These are phyloP conservation scores for Cotoneaster glaucophyllus DNA, from an alignment of 306 rosid species.

Conservation along the genomic window DNA sequence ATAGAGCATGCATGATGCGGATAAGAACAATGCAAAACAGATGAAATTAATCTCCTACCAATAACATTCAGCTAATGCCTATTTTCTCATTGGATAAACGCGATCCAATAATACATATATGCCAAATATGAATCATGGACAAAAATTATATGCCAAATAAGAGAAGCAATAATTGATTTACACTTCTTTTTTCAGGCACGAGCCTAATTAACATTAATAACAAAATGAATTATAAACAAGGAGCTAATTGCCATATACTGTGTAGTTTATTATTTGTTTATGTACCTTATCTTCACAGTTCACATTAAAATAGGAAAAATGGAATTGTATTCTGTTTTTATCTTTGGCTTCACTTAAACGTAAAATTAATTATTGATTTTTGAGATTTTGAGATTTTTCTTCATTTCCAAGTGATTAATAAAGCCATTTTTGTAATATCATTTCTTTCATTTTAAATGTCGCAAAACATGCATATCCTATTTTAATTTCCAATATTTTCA, in stretches of 20 bases:
- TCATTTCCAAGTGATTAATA: neutral
- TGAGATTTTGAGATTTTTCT: neutral
- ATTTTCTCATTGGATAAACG: neutral
- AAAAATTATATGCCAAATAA: neutral
- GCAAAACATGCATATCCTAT: neutral
- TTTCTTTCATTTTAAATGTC: neutral
- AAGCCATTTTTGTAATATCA: neutral
- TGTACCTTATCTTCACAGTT: neutral
- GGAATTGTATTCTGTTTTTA: neutral
- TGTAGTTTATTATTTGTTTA: neutral
- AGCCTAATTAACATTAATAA: neutral
- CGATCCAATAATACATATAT: neutral
- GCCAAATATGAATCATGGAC: neutral
- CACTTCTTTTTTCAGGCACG: neutral
- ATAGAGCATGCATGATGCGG: too few species aligned
- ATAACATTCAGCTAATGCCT: neutral
- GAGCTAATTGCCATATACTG: neutral
- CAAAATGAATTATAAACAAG: neutral
- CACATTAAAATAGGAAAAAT: neutral
- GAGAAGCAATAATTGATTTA: neutral
- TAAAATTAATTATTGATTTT: neutral
- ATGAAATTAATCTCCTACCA: neutral
- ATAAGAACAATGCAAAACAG: too few species aligned
- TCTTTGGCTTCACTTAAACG: neutral
- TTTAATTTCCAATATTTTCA: neutral